Percentiles rank a stretch among this genome's conserved stretches.
These are phyloP conservation scores for Pythium grandisporangium DNA, from an alignment of 352 stramenopile species.

Conservation along the genomic window DNA sequence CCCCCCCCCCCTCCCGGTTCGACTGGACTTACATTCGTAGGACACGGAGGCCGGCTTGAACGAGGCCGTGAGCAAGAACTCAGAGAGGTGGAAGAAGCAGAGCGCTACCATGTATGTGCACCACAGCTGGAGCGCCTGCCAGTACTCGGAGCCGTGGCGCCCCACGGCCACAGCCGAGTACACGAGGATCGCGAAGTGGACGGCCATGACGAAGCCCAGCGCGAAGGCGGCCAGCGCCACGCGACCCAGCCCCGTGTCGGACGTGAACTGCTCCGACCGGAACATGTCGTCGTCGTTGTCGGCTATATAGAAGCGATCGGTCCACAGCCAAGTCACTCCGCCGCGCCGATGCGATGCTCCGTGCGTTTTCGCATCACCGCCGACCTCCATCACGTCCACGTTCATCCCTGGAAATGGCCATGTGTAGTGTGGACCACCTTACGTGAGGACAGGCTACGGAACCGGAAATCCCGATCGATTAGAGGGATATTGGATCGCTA, in stretches of 20 bases:
- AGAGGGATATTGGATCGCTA: too few species aligned
- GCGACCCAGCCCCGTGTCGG: slow-evolving; percentile 61
- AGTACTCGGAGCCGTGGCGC: slow-evolving; percentile 13
- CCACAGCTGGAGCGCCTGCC: slow-evolving; percentile 59
- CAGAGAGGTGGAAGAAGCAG: slow-evolving; percentile 75
- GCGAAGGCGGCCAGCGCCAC: slow-evolving; percentile 69
- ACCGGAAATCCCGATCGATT: too few species aligned
- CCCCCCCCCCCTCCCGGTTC: too few species aligned
- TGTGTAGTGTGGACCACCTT: too few species aligned
- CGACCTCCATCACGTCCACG: too few species aligned
- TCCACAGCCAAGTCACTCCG: too few species aligned
- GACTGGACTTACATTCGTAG: slow-evolving; percentile 75
- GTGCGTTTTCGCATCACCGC: too few species aligned
- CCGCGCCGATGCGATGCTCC: too few species aligned
- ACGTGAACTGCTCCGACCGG: slow-evolving; percentile 66
- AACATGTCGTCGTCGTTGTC: too few species aligned
- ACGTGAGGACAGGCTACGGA: too few species aligned
- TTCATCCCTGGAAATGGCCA: too few species aligned
- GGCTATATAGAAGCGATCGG: too few species aligned
- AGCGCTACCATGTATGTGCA: slow-evolving; percentile 66
- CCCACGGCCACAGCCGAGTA: slow-evolving; percentile 20
- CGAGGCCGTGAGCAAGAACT: slow-evolving; percentile 76
- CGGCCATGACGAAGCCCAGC: slow-evolving; percentile 60
- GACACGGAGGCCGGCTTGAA: slow-evolving; percentile 70
- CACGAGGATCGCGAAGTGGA: slow-evolving; percentile 46